Base-by-base conservation (phyloP, 2,329 filamentous ascomycete genomes). In the Blumeria hordei region DNA sequence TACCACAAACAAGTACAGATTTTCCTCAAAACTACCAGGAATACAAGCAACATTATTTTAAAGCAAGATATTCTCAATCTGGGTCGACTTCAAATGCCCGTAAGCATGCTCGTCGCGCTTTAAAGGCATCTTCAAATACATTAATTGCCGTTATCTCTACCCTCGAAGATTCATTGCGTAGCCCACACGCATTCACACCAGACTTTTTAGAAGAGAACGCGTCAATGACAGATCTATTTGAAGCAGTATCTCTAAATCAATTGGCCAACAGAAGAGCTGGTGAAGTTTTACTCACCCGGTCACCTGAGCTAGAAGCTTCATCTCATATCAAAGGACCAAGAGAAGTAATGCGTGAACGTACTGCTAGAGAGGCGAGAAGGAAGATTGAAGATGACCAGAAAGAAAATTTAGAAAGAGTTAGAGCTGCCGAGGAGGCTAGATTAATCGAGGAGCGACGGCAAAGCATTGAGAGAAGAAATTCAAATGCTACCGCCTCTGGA, bases 131-230 rank as follows among this genome's bases (percentile, higher is more conserved):
- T 51, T 82, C 79, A 62, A 80, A 85, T 60, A 94, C 87, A 50
- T 85, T 86, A 60, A 85, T 84, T 67, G 90, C 92, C 39, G 88
- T 98, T 66, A 81, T 94, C 62, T 96, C 85, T 72, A 80, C 88
- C 39, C 78, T 96, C 56, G 88, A 96, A 72, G 21, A 28, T 2
- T 87, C 86, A 39, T 75, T 96, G 61, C 83, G 88, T 61, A 77
- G 82, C 50, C 88, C 90, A 1, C 77, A 87, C 60, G 72, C 79
- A 52, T 93, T 96, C 69, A 93, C 88, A 8, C 76, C 84, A 28
- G 88, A 94, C 68, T 71, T 81, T 61, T 75, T 81, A 58, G 92
- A 98, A 73, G 85, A 94, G 72, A 83, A 85, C 75, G 85, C 88
- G 62, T 78, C 79, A 64, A 96, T 98, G 88, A 84, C 88, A 62